Base-by-base conservation (phyloP, 371 early-diverging fungal species). In the Mucor indicus region DNA sequence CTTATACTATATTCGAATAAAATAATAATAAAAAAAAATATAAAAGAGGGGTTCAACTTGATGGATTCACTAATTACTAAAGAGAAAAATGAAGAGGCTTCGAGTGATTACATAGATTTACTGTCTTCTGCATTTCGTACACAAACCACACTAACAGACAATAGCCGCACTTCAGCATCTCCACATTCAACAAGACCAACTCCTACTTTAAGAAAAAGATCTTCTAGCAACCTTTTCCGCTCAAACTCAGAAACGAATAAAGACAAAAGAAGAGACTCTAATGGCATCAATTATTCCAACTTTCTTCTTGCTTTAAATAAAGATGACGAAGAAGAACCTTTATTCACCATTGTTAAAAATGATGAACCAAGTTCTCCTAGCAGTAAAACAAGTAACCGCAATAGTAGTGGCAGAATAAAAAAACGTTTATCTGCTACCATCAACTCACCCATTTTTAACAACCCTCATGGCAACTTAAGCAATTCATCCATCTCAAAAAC, bases 371-470 rank as follows among this genome's bases (percentile, higher is more conserved):
- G 29, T 20, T 24, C 52, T 23, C 21, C 52, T 20, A 24, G 6
- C 9, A 15, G 13, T 13, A n/a, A 9, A 5, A 33, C 5, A 33
- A 33, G 35, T 13, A 33, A 15, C n/a, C 38, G 13, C 13, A 51
- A 52, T 19, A 31, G 21, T 16, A 22, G 22, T 25, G 46, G 45
- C 13, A 49, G 50, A 50, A 44, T 49, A 24, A 30, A 38, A 4
- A 53, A 53, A 20, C 16, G 53, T 41, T 13, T 30, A 24, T 45
- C 57, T 35, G 36, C 45, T 23, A 44, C 43, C 31, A 9, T 40
- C 3, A 36, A n/a, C 22, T 19, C 29, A 23, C 56, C 42, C 24
- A 22, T 36, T 6, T 25, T 41, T 25, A 36, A 12, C 4, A 54
- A 48, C 24, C 56, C 56, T 2, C 56, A 55, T 15, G 38, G 29